Conservation (phyloP, 1,284 basidiomycete species). For the Sporisorium reilianum region DNA sequence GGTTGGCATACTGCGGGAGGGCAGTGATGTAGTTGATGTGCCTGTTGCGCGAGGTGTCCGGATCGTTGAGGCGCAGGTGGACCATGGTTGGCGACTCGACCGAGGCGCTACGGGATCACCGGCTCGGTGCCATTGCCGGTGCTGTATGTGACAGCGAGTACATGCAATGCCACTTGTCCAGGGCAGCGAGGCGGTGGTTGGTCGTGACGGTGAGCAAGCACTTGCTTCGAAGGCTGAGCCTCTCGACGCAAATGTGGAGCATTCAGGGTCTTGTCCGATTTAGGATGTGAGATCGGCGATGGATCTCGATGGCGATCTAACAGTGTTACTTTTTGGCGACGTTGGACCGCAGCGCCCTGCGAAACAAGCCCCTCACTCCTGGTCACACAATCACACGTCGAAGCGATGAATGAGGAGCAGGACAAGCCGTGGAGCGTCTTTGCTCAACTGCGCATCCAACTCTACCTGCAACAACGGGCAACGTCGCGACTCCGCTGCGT, state of each 20-base stretch:
- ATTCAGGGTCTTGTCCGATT: not conserved
- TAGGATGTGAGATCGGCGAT: not conserved
- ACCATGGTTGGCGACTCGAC: slow-evolving; percentile 22
- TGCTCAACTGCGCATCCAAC: not conserved
- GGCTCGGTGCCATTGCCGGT: not conserved
- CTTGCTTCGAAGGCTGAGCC: not conserved
- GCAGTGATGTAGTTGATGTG: slow-evolving; percentile 60
- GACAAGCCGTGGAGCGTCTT: no score
- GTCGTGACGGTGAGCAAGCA: not conserved
- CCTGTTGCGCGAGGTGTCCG: slow-evolving; percentile 54
- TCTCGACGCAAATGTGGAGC: not conserved
- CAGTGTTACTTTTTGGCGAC: no score
- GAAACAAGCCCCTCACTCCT: no score
- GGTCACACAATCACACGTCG: no score
- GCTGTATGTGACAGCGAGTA: not conserved
- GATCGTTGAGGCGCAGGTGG: slow-evolving; percentile 59
- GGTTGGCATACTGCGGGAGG: slow-evolving; percentile 38
- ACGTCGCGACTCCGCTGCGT: not conserved
- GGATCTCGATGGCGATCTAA: not conserved
- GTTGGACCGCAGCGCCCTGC: no score
- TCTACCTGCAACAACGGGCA: not conserved
- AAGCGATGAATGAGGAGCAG: no score
- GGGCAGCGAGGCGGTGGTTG: not conserved
- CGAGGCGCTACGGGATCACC: not conserved
- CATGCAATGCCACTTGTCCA: not conserved